Evolutionary conservation across 768 basidiomycete genomes (phyloP).

Genomic region (Russula earlei): DNA sequence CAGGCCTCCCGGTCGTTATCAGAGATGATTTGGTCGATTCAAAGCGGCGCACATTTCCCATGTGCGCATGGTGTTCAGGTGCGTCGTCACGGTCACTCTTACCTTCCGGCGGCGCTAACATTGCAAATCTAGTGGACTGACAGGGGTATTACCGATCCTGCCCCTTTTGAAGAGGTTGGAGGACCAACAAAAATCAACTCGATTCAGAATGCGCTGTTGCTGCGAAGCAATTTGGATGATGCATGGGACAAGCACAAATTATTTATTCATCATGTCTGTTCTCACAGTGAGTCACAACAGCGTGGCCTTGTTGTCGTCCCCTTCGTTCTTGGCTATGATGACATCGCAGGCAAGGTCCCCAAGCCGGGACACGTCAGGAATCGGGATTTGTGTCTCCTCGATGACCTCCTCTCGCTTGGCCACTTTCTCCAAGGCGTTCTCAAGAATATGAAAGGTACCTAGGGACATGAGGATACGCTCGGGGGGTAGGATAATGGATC

Average conservation of each 20-base stretch:
- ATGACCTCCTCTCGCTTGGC: neutral
- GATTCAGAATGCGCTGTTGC: neutral
- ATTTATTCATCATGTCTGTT: neutral
- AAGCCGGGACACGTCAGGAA: neutral
- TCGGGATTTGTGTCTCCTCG: neutral
- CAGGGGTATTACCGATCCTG: too few species aligned
- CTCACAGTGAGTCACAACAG: neutral
- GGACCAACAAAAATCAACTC: too few species aligned
- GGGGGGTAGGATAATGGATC: too few species aligned
- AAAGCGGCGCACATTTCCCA: too few species aligned
- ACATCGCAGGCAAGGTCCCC: neutral
- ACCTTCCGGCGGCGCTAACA: too few species aligned
- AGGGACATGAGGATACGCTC: neutral
- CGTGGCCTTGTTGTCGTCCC: neutral
- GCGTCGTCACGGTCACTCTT: too few species aligned
- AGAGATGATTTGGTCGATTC: too few species aligned
- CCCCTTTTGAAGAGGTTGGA: too few species aligned
- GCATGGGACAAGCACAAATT: neutral
- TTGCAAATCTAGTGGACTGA: too few species aligned
- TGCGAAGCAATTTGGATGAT: neutral
- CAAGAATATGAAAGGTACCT: slow-evolving; percentile 1
- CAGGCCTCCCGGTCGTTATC: too few species aligned
- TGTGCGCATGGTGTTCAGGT: too few species aligned
- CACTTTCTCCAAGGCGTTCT: neutral
- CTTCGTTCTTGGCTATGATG: neutral